phyloP scores from a whole-genome alignment of 352 stramenopile species.

The Globisporangium barbulae region DNA sequence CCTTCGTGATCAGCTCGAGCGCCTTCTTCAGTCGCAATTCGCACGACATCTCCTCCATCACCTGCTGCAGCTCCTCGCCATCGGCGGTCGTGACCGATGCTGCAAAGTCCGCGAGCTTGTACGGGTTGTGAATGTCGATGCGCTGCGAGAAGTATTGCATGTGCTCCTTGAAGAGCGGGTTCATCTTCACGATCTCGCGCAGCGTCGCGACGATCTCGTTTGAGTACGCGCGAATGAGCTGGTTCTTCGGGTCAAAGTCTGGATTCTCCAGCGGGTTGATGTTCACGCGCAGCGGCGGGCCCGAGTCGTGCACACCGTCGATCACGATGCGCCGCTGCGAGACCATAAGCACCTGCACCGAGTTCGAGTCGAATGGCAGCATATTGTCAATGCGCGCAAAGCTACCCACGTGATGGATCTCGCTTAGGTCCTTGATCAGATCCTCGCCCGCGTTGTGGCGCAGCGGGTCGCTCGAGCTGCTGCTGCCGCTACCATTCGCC shows the following conservation, averaged over 20 bases:
- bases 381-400: constrained; percentile 96
- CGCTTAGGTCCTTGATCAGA: constrained; percentile 89
- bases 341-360: constrained; percentile 83
- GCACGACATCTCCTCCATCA: constrained; percentile 95
- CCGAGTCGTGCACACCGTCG: constrained; percentile 64
- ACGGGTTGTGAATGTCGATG: constrained; percentile 95
- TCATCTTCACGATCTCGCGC: constrained; percentile 96
- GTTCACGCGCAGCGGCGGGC: constrained; percentile 54
- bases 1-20: constrained; percentile 96
- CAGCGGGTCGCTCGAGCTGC: constrained; percentile 24
- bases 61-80: constrained; percentile 89
- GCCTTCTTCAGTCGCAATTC: constrained; percentile 95
- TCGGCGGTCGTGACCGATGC: constrained; percentile 94
- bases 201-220: constrained; percentile 98
- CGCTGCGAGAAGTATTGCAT: constrained; percentile 96
- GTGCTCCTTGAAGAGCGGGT: constrained; percentile 97
- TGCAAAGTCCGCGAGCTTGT: constrained; percentile 98
- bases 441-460: constrained; percentile 61
- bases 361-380: constrained; percentile 70
- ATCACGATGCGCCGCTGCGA: constrained; percentile 88
- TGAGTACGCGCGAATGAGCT: constrained; percentile 94
- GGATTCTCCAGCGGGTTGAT: constrained; percentile 77
- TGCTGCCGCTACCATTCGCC: neutral
- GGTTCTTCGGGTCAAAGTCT: constrained; percentile 62
- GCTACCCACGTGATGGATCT: constrained; percentile 95